Conservation (phyloP, 2,329 filamentous ascomycete genomes). For the Fusarium sp. region DNA sequence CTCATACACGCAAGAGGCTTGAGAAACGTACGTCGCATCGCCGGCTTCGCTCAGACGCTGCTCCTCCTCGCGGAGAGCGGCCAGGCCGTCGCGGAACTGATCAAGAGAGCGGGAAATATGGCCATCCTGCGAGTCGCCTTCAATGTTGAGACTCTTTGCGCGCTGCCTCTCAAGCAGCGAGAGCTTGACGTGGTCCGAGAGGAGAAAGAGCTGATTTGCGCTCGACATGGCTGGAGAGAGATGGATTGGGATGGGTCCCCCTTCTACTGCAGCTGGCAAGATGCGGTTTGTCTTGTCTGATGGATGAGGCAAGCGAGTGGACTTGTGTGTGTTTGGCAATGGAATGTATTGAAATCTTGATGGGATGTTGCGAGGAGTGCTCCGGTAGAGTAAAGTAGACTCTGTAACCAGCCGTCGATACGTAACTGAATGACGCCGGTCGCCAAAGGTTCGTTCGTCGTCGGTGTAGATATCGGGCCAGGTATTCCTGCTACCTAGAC, state of each 20-base stretch:
- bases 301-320: not conserved
- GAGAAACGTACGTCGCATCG: slow-evolving; percentile 68
- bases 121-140: slow-evolving; percentile 84
- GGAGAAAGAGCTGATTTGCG: slow-evolving; percentile 84
- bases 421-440: slow-evolving; percentile 19
- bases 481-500: slow-evolving; percentile 14
- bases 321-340: not conserved
- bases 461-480: not conserved
- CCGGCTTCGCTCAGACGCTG: slow-evolving; percentile 72
- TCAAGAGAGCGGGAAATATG: slow-evolving; percentile 91
- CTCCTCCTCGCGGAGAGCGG: slow-evolving; percentile 73
- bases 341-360: slow-evolving; percentile 11
- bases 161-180: slow-evolving; percentile 93
- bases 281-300: not conserved
- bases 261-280: not conserved
- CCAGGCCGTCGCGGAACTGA: slow-evolving; percentile 84
- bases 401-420: slow-evolving; percentile 6
- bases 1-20: not conserved
- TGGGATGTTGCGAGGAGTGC: slow-evolving; percentile 13
- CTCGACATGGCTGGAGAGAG: slow-evolving; percentile 54
- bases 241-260: slow-evolving; percentile 2
- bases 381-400: not conserved
- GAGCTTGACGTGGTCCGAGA: slow-evolving; percentile 97
- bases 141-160: slow-evolving; percentile 82
- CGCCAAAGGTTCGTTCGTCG: slow-evolving; percentile 5